A percentile compares a stretch with the other conserved stretches of the same genome.
phyloP scores from a whole-genome alignment of 495 filamentous ascomycete species.

The Aspergillus heteromorphus region DNA sequence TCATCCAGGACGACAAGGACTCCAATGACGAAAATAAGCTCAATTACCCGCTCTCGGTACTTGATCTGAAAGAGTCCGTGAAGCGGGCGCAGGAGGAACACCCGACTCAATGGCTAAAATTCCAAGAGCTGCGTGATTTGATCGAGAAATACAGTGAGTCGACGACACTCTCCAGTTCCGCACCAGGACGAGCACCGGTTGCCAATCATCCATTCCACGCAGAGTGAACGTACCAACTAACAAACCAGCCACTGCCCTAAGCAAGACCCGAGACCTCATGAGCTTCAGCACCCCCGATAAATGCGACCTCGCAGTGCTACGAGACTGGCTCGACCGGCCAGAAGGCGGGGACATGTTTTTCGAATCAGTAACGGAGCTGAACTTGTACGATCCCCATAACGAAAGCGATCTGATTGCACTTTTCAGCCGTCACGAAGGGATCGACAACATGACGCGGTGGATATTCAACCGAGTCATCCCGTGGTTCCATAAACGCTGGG shows the following conservation, averaged over 20 bases:
- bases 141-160: conserved; percentile 16
- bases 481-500: conserved; percentile 1
- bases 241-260: not conserved
- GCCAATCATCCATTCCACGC: no score
- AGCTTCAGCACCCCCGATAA: not conserved
- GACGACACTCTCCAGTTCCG: no score
- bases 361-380: not conserved
- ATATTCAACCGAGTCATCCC: not conserved
- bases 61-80: conserved; percentile 5
- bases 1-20: conserved; percentile 14
- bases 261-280: not conserved
- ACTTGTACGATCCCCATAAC: not conserved
- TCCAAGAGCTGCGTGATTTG: conserved; percentile 19
- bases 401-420: not conserved
- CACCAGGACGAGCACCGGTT: no score
- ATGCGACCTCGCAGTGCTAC: not conserved
- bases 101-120: conserved; percentile 19
- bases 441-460: conserved; percentile 1
- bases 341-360: not conserved
- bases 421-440: not conserved
- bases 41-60: conserved; percentile 1
- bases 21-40: not conserved
- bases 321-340: not conserved
- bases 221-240: not conserved
- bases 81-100: not conserved